A percentile compares a stretch with the other conserved stretches of the same genome.
phyloP scores from a whole-genome alignment of 2,329 filamentous ascomycete species.

The Sporothrix dimorphospora region DNA sequence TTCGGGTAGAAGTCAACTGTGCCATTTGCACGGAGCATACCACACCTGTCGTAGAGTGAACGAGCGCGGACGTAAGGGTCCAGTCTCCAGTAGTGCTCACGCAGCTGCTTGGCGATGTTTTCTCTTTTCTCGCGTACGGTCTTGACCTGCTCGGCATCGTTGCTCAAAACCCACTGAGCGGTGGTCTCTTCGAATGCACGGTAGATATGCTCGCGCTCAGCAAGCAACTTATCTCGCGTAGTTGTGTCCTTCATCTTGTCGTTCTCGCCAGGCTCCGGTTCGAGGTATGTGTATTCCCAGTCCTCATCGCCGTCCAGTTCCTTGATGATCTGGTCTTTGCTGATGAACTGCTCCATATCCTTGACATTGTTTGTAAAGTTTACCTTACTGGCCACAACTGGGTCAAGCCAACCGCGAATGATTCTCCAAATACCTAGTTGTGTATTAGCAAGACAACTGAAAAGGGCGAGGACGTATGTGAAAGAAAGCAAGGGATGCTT shows the following conservation, averaged over 20 bases:
- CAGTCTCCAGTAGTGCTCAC: conserved; percentile 81
- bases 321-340: conserved; percentile 69
- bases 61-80: conserved; percentile 85
- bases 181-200: conserved; percentile 75
- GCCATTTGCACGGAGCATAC: conserved; percentile 69
- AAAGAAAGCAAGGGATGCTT: background rate
- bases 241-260: conserved; percentile 67
- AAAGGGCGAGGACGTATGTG: background rate
- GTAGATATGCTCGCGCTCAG: conserved; percentile 66
- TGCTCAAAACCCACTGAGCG: conserved; percentile 69
- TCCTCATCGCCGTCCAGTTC: conserved; percentile 86
- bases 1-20: conserved; percentile 69
- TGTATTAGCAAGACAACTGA: conserved; percentile 23
- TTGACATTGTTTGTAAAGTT: conserved; percentile 84
- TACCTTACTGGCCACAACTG: conserved; percentile 91
- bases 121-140: conserved; percentile 61
- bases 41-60: conserved; percentile 81
- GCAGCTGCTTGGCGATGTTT: conserved; percentile 64
- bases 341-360: conserved; percentile 79
- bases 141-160: conserved; percentile 50
- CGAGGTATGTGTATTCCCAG: conserved; percentile 81
- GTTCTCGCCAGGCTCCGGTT: conserved; percentile 78
- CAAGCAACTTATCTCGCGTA: conserved; percentile 65
- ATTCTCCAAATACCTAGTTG: conserved; percentile 85
- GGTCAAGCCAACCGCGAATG: conserved; percentile 94